Base-by-base conservation (phyloP, 495 filamentous ascomycete species). In the Lophiostoma macrostomum region DNA sequence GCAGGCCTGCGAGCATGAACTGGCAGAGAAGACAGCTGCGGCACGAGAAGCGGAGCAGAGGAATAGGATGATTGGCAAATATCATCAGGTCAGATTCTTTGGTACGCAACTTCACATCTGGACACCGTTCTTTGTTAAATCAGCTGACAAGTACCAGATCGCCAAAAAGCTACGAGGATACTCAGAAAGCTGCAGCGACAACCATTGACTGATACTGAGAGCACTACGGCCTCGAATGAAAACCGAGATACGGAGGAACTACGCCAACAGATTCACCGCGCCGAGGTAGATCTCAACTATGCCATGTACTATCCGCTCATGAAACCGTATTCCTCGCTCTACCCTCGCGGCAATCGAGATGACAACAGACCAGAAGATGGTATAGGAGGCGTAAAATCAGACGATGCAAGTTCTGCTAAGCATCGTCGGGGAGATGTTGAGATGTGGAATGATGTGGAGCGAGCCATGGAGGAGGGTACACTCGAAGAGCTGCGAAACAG, bases 61-160 rank as follows among this genome's bases (percentile, higher is more conserved):
- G 53, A 78, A 80, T 54, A 76, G 79, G 46, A 86, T 95, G 78
- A 91, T 91, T 41, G 79, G 76, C 65, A 89, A 82, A 62, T 98
- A 96, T 65, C 91, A 96, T 66, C 95, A 93, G 80, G 86, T 96
- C 20, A 76, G 93, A 40, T 98, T 98, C 67, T 88, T 86, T 77
- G 78, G 90, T 87, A 68, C n/a, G n/a, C n/a, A n/a, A 42, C 76
- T 48, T 14, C 16, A 22, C 7, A 25, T 29, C 11, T 6, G 18
- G 18, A 25, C 22, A 6, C 14, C 4, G 7, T 6, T 11, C 35
- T 10, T 38, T 10, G 6, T 10, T 38, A 38, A 16, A 4, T 29
- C 19, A 11, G 16, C 29, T 53, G 25, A 53, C 65, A 62, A 13
- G 0, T 8, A 45, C 44, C 61, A 94, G 91, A 96, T 56, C 78